Evolutionary conservation across 352 stramenopile genomes (phyloP), one percentile per base, ranked within the genome.

Genomic region (Aphanomyces euteiches): DNA sequence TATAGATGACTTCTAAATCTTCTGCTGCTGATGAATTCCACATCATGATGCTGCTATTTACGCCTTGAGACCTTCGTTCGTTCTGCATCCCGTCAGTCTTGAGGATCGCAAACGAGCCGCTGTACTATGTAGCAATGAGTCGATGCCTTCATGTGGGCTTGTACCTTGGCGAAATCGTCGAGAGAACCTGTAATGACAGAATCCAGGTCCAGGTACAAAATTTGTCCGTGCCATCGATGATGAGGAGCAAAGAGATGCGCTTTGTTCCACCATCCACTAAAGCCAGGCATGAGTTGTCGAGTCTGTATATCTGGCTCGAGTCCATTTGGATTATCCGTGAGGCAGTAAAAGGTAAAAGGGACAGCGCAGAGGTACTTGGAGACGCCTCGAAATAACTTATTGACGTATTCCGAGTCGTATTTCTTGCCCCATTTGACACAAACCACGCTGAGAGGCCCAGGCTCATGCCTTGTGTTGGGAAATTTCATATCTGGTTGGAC

Each of bases 381-480:
- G 36, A 92, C 47, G 0, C 75, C 78, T 10, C 71, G 67, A 53
- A 75, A 85, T 4, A 95, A 80, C 37, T 75, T 88, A 71, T 95
- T 95, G 8, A 95, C 86, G 67, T 95, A 95, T n/a, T 88, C 81
- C 10, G 83, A 56, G 8, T 74, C 75, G 69, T 95, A 95, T 69
- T 95, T 95, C 58, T 47, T 73, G n/a, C 88, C 88, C 84, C 86
- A 95, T 64, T 95, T 95, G 57, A 95, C 84, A 53, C 85, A 95
- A n/a, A 92, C 69, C 15, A 93, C 78, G 0, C 80, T 77, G 7
- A 17, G 5, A 47, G 34, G 12, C n/a, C 5, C 12, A 15, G 28
- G 7, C 3, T 45, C 47, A 5, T 19, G 13, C 28, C 28, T 28
- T 28, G 28, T 28, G 28, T 28, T 28, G 28, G 28, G 28, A 28